Evolutionary conservation across 75 land plant genomes (phyloP), one percentile per base, ranked within the genome.

Genomic region (Selaginella moellendorffii): DNA sequence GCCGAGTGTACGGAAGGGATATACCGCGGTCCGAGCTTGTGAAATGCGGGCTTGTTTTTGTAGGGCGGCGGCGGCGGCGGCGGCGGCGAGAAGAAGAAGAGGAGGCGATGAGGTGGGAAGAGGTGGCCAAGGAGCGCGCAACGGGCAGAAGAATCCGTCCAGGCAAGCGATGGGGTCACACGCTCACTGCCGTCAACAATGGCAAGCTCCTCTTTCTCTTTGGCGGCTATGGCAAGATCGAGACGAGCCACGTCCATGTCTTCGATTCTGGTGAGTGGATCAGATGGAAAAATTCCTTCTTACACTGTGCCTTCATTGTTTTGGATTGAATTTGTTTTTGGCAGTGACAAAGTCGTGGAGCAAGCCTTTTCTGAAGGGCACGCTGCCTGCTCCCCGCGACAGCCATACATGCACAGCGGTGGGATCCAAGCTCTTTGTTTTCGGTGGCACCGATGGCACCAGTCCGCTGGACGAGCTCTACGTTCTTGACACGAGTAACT

Each of bases 371-470:
- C 70, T 85, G 42, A 88, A 83, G 61, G 98, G 98, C 1, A 56
- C 8, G 20, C 82, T 83, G 17, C 98, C 96, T 19, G 70, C 74
- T 36, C 85, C 96, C 24, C 82, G 98, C 53, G 96, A 88, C 62
- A 93, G 96, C 62, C 98, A 93, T 60, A 93, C 74, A 29, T 93
- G 98, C 54, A 83, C 84, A 0, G 69, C 87, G 27, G 79, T 93
- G 61, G 96, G 87, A 17, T 77, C 78, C 63, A 79, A 77, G 59
- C 78, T 93, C 10, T 93, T 68, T 74, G 85, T 93, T 28, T 93
- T 93, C 71, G 98, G 98, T 29, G 98, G 98, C 30, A 93, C 96
- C 17, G 96, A 93, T 79, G 98, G 98, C 54, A 77, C 58, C 63
- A 83, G 70, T 2, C 96, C 95, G 28, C 79, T 92, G 2, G 72